Evolutionary conservation across 768 basidiomycete genomes (phyloP), one percentile per base, ranked within the genome.

Genomic region (Pleurotus giganteus): DNA sequence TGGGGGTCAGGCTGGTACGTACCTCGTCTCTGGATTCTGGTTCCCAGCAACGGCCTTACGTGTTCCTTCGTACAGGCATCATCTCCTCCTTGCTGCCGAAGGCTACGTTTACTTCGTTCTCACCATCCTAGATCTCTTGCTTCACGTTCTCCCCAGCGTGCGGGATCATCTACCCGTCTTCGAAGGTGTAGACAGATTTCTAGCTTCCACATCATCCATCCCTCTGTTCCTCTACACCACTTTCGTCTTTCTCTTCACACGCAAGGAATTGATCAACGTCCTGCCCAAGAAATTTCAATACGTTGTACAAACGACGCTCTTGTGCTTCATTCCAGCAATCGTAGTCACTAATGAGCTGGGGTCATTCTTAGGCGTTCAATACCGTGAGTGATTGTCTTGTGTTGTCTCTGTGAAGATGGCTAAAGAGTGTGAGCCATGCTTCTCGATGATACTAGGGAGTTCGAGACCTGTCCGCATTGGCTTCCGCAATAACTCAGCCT

Each of bases 141-240:
- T 81, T 28, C 81, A 84, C 61, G 65, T 79, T 32, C 55, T 82
- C 15, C 81, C 86, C 62, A 70, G 78, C 63, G 77, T 73, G 62
- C 78, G 74, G 64, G 69, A 66, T 57, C 73, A 76, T 47, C 61
- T 80, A 13, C 42, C 65, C 46, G 61, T 71, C 24, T 89, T 86
- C 65, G 76, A 74, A 57, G 65, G 63, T 15, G 62, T 90, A 39
- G 84, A 91, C 68, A 76, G 78, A 46, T 53, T 81, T 54, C 71
- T 89, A 32, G 88, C 89, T 89, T 74, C 77, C 39, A 64, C 76
- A 39, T 89, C 90, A 2, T 85, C 82, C 61, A 63, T 85, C 21
- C 87, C 89, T 9, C 70, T 91, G 43, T 70, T 89, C 36, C 70
- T 83, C 42, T 89, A 86, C 69, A 81, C 74, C 17, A 53, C 78